phyloP scores from a whole-genome alignment of 2,329 filamentous ascomycete genomes.

The Fusarium phyllophilum region DNA sequence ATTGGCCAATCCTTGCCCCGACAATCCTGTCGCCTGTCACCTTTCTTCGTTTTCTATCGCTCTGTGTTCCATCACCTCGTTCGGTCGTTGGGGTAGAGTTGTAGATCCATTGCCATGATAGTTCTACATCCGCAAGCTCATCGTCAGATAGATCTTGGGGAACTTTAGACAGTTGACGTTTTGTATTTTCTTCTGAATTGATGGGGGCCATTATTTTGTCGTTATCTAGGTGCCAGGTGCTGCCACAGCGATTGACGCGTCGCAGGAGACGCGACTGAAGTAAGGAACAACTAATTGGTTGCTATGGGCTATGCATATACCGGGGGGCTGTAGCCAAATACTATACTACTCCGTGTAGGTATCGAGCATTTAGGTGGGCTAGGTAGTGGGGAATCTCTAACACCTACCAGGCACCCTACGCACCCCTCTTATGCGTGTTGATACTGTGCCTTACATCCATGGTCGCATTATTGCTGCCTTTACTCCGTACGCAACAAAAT shows the following conservation, averaged over 20 bases:
- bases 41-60: slow-evolving; percentile 51
- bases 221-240: slow-evolving; percentile 19
- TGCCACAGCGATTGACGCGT: slow-evolving; percentile 42
- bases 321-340: slow-evolving; percentile 4
- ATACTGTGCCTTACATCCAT: not conserved
- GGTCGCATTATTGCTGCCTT: not conserved
- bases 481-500: not conserved
- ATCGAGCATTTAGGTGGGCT: not conserved
- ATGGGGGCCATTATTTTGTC: slow-evolving; percentile 41
- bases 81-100: slow-evolving; percentile 46
- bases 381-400: not conserved
- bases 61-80: slow-evolving; percentile 41
- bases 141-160: slow-evolving; percentile 80
- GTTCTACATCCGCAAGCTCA: slow-evolving; percentile 79
- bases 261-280: slow-evolving; percentile 44
- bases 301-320: slow-evolving; percentile 38
- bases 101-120: slow-evolving; percentile 85
- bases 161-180: slow-evolving; percentile 24
- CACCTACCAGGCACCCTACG: not conserved
- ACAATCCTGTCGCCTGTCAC: slow-evolving; percentile 66
- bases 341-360: too few species aligned
- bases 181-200: slow-evolving; percentile 22
- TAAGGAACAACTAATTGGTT: slow-evolving; percentile 31
- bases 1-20: slow-evolving; percentile 83
- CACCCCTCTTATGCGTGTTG: not conserved